Evolutionary conservation across 441 rosid species (phyloP).

Genomic region (Populus hybrid): DNA sequence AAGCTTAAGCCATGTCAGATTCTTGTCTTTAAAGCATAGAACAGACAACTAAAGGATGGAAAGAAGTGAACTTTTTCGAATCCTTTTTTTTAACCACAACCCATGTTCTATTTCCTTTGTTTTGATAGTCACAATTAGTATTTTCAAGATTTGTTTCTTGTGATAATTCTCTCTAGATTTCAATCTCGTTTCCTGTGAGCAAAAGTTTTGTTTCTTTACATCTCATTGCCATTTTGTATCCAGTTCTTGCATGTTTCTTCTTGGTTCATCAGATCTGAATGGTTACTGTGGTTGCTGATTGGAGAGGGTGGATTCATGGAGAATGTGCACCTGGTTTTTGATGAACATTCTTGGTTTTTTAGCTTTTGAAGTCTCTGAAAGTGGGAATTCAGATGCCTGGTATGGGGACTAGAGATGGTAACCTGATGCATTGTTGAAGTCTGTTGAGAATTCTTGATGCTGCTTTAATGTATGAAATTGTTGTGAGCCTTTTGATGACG

Average conservation of each 20-base stretch:
- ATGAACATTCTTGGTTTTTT: not conserved
- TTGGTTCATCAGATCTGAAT: slow-evolving; percentile 41
- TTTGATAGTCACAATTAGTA: not conserved
- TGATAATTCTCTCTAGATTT: slow-evolving; percentile 1
- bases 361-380: too few relatives aligned
- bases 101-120: not conserved
- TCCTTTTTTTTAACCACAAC: slow-evolving; percentile 23
- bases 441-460: slow-evolving; percentile 10
- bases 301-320: slow-evolving; percentile 6
- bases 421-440: slow-evolving; percentile 19
- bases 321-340: slow-evolving; percentile 24
- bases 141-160: slow-evolving; percentile 13
- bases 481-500: not conserved
- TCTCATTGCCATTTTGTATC: not conserved
- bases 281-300: slow-evolving; percentile 16
- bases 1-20: slow-evolving; percentile 18
- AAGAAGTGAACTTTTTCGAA: slow-evolving; percentile 34
- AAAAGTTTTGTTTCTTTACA: not conserved
- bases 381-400: slow-evolving; percentile 20
- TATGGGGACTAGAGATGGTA: slow-evolving; percentile 25
- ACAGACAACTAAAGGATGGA: not conserved
- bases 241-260: not conserved
- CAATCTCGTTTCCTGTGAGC: not conserved
- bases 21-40: slow-evolving; percentile 22
- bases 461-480: not conserved